Base-by-base conservation (phyloP, 2,329 filamentous ascomycete species). In the Aspergillus ustus region DNA sequence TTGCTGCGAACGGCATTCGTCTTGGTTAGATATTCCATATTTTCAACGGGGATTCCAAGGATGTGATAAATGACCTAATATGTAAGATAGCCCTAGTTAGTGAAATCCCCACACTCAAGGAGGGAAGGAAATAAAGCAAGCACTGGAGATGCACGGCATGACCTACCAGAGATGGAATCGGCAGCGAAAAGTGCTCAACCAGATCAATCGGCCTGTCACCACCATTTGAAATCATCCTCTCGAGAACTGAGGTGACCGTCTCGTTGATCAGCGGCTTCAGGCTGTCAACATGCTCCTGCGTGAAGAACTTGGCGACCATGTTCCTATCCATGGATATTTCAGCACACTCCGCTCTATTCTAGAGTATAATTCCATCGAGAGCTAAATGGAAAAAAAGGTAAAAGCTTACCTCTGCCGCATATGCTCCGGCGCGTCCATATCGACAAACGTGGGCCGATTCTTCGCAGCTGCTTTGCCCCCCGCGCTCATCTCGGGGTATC, bases 341-440 rank as follows among this genome's bases (percentile, higher is more conserved):
- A 51, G 20, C 20, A 29, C 28, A 31, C 9, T 17, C 8, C 15
- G 2, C 17, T 7, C 19, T 46, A 20, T n/a, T n/a, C 40, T 1
- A 44, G 17, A 9, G 22, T 4, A 51, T 22, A 17, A 15, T 2
- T 37, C 11, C 4, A 5, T 34, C 31, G 13, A 37, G 15, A 4
- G 4, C 4, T 15, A 15, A 37, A 2, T 3, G 25, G 3, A 3
- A 25, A 1, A 5, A 25, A 25, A 25, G 25, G 6, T 37, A 13
- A 13, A 15, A 15, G 15, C 34, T 17, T 31, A 51, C 49, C 49
- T 28, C 34, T 57, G 54, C 8, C 40, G 45, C 54, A 57, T 57
- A 50, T 57, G 54, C 28, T 57, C 54, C 2, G 54, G 54, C 5
- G 54, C 9, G 43, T 57, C 44, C 54, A 57, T 57, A 57, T 57